Conservation (phyloP, 139 green algal genomes). For the Trebouxia sp. region DNA sequence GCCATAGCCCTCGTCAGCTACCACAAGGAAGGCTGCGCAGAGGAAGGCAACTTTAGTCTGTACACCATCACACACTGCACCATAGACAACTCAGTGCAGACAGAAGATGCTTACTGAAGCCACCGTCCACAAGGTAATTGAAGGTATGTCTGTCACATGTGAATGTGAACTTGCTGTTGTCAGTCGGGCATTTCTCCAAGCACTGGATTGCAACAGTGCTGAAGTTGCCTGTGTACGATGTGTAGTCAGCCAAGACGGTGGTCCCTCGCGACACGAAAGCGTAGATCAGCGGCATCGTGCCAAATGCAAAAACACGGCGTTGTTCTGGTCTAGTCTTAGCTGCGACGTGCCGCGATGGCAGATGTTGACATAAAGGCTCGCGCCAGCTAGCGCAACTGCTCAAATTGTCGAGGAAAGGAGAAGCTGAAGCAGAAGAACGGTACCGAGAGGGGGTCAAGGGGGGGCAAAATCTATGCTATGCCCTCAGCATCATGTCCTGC, state of each 20-base stretch:
- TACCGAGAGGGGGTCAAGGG: too few relatives aligned
- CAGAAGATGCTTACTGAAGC: conserved; percentile 60
- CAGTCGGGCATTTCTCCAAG: conserved; percentile 59
- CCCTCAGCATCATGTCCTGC: too few relatives aligned
- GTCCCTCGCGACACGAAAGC: conserved; percentile 72
- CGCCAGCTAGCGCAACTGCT: neutral
- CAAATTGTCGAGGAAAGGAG: neutral
- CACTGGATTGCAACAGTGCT: conserved; percentile 87
- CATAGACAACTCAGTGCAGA: neutral
- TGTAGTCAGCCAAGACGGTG: conserved; percentile 90
- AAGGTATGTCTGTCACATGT: conserved; percentile 83
- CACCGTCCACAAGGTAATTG: conserved; percentile 83
- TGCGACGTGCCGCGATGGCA: neutral
- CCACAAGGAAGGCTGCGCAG: conserved; percentile 81
- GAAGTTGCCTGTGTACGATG: conserved; percentile 91
- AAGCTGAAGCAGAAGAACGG: neutral
- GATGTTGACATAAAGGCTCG: too few relatives aligned
- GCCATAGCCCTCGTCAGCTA: conserved; percentile 90
- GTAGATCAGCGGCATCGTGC: conserved; percentile 67
- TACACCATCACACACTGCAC: neutral
- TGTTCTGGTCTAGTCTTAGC: neutral
- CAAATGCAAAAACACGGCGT: neutral
- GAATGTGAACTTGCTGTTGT: conserved; percentile 66
- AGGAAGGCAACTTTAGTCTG: neutral
- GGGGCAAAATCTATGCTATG: too few relatives aligned